Evolutionary conservation across 352 stramenopile genomes (phyloP).

Genomic region (Phytophthora idaei): DNA sequence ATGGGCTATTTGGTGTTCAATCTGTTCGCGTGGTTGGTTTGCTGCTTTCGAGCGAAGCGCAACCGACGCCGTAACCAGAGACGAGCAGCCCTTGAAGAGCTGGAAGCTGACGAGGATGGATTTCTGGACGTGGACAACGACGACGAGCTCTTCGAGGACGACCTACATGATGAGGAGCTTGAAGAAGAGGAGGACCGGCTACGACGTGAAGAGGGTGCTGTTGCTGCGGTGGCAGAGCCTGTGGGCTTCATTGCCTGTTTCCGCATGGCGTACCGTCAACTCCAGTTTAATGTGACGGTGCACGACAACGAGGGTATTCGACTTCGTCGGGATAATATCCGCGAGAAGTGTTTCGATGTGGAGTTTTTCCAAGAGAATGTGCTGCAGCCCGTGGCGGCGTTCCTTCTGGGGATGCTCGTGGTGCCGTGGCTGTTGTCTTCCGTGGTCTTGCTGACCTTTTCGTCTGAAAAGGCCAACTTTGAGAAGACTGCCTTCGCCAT

Average conservation of each 20-base stretch:
- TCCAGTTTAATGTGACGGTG: slow-evolving; percentile 73
- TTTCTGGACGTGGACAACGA: slow-evolving; percentile 45
- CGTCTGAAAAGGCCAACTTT: slow-evolving; percentile 40
- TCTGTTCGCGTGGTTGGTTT: slow-evolving; percentile 73
- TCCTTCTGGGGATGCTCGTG: slow-evolving; percentile 59
- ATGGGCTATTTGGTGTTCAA: slow-evolving; percentile 83
- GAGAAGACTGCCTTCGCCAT: slow-evolving; percentile 66
- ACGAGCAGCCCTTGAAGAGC: slow-evolving; percentile 40
- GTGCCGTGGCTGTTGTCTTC: slow-evolving; percentile 57
- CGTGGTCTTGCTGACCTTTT: slow-evolving; percentile 47
- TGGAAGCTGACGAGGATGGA: slow-evolving; percentile 42
- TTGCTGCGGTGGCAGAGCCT: slow-evolving; percentile 17
- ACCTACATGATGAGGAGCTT: slow-evolving; percentile 37
- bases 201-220: slow-evolving; percentile 15
- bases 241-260: slow-evolving; percentile 59
- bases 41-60: slow-evolving; percentile 63
- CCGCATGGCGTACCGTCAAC: slow-evolving; percentile 69
- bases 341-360: slow-evolving; percentile 75
- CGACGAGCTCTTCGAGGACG: slow-evolving; percentile 49
- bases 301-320: slow-evolving; percentile 74
- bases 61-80: slow-evolving; percentile 45
- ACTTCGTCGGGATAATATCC: slow-evolving; percentile 62
- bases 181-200: slow-evolving; percentile 43
- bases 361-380: slow-evolving; percentile 67
- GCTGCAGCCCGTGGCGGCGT: slow-evolving; percentile 55